phyloP scores from a whole-genome alignment of 2,329 filamentous ascomycete species.

The Nigrograna mackinnonii region DNA sequence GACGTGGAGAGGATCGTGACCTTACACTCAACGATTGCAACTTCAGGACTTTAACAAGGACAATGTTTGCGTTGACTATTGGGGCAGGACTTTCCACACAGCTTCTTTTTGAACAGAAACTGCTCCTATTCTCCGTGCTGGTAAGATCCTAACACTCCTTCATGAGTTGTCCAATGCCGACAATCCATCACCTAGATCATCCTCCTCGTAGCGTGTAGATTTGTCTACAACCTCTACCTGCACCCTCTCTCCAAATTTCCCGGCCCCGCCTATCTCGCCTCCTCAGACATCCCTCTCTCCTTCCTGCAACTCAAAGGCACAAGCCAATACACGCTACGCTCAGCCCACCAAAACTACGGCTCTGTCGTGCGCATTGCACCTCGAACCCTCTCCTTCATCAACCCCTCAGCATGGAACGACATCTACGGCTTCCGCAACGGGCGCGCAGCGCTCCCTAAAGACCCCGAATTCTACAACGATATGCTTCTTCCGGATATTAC shows the following conservation, averaged over 20 bases:
- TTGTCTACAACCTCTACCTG: neutral
- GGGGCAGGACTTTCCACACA: too few species aligned
- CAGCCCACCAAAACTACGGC: neutral
- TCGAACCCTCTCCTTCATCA: neutral
- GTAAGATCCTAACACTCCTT: neutral
- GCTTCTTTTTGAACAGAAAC: too few species aligned
- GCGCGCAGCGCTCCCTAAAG: neutral
- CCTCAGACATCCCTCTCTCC: neutral
- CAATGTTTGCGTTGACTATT: too few species aligned
- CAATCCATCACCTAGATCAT: too few species aligned
- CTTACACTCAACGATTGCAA: too few species aligned
- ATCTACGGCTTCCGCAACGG: neutral
- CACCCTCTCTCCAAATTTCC: neutral
- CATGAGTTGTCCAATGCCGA: neutral
- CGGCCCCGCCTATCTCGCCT: neutral
- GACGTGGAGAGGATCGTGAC: too few species aligned
- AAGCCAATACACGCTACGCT: neutral
- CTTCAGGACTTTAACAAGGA: too few species aligned
- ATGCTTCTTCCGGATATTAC: slow-evolving; percentile 1
- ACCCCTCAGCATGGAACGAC: neutral
- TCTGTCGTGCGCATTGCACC: neutral
- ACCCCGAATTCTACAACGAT: neutral
- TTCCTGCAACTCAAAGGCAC: neutral
- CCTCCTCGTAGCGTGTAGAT: neutral
- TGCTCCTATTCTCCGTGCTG: too few species aligned